Percentiles rank a stretch among this genome's conserved stretches.
Conservation (phyloP, 108 stramenopile genomes). For the Nitzschia inconspicua region DNA sequence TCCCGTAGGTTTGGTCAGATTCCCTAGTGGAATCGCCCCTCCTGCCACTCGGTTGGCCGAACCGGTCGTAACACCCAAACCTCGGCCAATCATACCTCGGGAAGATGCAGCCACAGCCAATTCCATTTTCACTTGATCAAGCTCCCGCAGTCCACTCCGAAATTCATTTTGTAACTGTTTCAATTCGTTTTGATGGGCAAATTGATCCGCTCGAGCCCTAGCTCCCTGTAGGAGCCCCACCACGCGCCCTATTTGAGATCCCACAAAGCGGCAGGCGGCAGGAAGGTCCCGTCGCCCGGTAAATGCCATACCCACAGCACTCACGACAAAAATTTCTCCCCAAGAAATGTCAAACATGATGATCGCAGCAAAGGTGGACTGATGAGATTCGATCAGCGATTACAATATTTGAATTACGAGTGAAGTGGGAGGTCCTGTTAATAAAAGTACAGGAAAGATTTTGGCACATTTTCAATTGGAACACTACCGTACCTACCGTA, state of each 20-base stretch:
- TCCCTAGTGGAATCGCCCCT: no score
- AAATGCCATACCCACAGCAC: slow-evolving; percentile 46
- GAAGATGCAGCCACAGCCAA: slow-evolving; percentile 64
- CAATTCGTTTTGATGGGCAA: slow-evolving; percentile 70
- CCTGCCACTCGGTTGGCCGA: slow-evolving; percentile 39
- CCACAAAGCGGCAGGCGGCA: slow-evolving; percentile 51
- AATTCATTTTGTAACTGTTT: slow-evolving; percentile 78
- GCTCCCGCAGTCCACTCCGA: slow-evolving; percentile 67
- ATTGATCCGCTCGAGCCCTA: slow-evolving; percentile 74
- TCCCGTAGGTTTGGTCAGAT: no score
- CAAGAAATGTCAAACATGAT: slow-evolving; percentile 71
- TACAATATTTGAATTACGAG: no score
- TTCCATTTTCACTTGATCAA: slow-evolving; percentile 82
- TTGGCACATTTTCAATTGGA: no score
- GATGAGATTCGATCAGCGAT: no score
- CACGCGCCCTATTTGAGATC: slow-evolving; percentile 67
- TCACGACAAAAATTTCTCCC: slow-evolving; percentile 68
- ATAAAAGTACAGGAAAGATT: no score
- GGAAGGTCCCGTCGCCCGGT: slow-evolving; percentile 79
- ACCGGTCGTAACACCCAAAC: slow-evolving; percentile 48
- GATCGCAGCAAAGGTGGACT: no score
- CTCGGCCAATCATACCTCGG: slow-evolving; percentile 28
- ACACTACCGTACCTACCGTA: no score
- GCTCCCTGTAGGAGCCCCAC: slow-evolving; percentile 85
- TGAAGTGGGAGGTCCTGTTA: no score